Percentiles rank a stretch among this genome's conserved stretches.
These are phyloP conservation scores for Glomus cerebriforme DNA, from an alignment of 192 early-diverging fungal species.

Conservation along the genomic window DNA sequence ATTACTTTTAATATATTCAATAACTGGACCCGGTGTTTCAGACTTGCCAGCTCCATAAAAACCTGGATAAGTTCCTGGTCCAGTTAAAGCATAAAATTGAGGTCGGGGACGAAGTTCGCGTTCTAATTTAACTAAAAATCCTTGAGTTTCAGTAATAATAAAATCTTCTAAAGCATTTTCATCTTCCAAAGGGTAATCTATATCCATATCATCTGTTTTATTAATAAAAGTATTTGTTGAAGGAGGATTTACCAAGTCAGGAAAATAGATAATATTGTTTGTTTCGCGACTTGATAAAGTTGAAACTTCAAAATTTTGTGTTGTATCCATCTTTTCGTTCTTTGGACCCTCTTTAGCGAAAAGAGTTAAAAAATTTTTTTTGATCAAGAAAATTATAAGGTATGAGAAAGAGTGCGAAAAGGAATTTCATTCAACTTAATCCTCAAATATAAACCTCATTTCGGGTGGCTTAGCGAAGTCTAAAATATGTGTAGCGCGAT, in stretches of 20 bases:
- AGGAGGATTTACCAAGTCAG: background rate
- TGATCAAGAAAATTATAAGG: too few species aligned
- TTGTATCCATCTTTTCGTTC: background rate
- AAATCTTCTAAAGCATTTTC: background rate
- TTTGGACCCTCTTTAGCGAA: background rate
- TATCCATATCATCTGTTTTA: background rate
- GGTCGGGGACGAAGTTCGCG: background rate
- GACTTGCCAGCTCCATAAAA: background rate
- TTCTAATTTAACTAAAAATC: background rate
- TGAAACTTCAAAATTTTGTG: background rate
- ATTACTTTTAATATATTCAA: background rate
- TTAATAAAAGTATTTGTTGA: background rate
- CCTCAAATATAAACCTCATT: background rate
- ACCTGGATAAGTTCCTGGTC: background rate
- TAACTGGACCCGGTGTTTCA: background rate
- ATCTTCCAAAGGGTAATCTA: background rate
- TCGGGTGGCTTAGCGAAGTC: background rate
- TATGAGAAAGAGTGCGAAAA: background rate
- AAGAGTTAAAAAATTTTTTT: background rate
- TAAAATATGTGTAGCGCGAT: background rate
- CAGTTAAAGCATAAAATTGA: background rate
- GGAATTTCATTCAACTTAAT: background rate
- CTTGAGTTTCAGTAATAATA: background rate
- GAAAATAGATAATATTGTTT: background rate
- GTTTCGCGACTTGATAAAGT: background rate